Evolutionary conservation across 306 rosid species (phyloP), one percentile per base, ranked within the genome.

Genomic region (Vigna mungo): DNA sequence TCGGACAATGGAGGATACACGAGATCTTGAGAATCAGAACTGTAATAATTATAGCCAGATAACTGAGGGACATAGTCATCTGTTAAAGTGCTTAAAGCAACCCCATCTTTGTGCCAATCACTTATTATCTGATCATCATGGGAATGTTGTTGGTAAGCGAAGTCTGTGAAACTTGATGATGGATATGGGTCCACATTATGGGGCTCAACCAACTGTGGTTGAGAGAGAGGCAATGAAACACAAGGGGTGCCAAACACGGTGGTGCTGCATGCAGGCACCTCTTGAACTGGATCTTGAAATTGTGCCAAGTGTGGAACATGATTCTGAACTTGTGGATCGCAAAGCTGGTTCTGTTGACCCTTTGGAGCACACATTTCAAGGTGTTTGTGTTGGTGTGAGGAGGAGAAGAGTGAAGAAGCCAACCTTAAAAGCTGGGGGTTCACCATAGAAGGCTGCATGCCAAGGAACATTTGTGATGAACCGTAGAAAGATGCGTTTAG

Each of bases 341-440:
- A 77, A 34, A 82, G 74, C 15, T 87, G 86, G 78, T 72, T 70
- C 20, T 82, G 47, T 16, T 72, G 91, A 23, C 41, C 49, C 18
- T n/a, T 62, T 7, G 32, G 52, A 37, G 7, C 27, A 76, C 37
- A 46, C 30, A 77, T 53, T 77, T 73, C 72, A 20, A 53, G 59
- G 75, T 69, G 85, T 44, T 78, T 76, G 6, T 78, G 53, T 16
- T 84, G 86, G 6, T 87, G 87, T 47, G 60, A 49, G n/a, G 91
- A 80, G 21, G 88, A 72, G 54, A 90, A 14, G 61, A 95, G 80
- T 32, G 97, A 92, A 32, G 93, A 85, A 70, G 97, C 97, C 2
- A 96, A 82, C 20, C 81, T 89, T 1, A 92, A 86, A 27, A 96
- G 89, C 30, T 95, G 90, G 0, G 93, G 93, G 70, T 92, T 90